These are phyloP conservation scores for Nitzschia palea DNA, from an alignment of 108 stramenopile species.

Conservation along the genomic window DNA sequence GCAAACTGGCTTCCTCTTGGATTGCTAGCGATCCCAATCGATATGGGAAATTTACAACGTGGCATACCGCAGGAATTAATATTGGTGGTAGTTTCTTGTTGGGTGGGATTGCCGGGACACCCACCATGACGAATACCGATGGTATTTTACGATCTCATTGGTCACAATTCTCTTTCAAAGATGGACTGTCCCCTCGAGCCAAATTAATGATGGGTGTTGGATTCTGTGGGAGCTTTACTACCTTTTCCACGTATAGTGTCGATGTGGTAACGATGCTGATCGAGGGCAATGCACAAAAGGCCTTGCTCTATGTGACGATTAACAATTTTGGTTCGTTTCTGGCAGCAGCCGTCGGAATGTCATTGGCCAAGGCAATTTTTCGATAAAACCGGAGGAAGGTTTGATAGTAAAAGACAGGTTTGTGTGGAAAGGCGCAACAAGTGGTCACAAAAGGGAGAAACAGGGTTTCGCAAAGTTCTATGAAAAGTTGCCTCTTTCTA, in stretches of 20 bases:
- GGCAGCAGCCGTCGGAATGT: conserved; percentile 66
- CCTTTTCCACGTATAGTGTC: conserved; percentile 72
- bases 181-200: conserved; percentile 53
- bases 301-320: conserved; percentile 51
- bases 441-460: background rate
- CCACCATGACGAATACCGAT: background rate
- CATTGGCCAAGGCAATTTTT: conserved; percentile 49
- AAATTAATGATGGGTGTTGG: conserved; percentile 72
- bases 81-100: conserved; percentile 66
- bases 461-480: background rate
- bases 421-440: too few species aligned
- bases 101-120: conserved; percentile 55
- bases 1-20: conserved; percentile 51
- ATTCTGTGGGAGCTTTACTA: conserved; percentile 78
- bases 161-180: background rate
- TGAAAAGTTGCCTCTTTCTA: too few species aligned
- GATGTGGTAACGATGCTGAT: conserved; percentile 65
- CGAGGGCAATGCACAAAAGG: conserved; percentile 47
- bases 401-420: too few species aligned
- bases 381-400: too few species aligned
- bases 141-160: too few species aligned
- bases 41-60: conserved; percentile 30
- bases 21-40: conserved; percentile 60
- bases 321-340: conserved; percentile 70
- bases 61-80: conserved; percentile 81